Conservation (phyloP, 1,284 basidiomycete species). For the Puccinia coronata region DNA sequence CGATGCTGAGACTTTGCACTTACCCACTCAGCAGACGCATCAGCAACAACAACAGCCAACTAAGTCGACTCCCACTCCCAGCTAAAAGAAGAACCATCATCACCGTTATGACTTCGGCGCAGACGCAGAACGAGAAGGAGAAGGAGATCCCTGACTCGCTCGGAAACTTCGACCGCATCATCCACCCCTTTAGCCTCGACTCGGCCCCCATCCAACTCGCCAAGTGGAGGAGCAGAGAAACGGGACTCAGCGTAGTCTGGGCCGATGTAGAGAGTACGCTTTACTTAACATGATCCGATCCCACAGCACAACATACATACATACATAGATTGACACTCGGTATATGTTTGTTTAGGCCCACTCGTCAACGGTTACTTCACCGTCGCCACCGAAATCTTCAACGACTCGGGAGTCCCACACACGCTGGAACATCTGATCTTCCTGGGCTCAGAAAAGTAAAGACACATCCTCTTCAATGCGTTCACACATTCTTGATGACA, state of each 20-base stretch:
- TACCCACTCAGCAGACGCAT: no score
- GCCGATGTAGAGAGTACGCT: constrained; percentile 58
- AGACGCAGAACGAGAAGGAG: no score
- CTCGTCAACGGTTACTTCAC: constrained; percentile 88
- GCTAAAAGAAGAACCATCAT: no score
- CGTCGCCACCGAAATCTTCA: constrained; percentile 67
- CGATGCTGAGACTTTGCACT: no score
- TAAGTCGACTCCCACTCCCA: no score
- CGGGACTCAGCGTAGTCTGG: constrained; percentile 69
- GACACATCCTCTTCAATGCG: constrained; percentile 53
- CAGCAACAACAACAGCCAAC: no score
- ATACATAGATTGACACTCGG: no score
- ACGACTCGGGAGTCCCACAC: constrained; percentile 89
- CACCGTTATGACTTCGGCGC: no score
- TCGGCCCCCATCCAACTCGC: constrained; percentile 72
- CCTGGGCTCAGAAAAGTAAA: constrained; percentile 82
- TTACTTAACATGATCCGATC: background rate
- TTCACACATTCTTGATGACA: no score
- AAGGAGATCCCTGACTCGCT: constrained; percentile 45
- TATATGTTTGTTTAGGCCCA: no score
- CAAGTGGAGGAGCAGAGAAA: constrained; percentile 78
- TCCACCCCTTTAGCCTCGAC: constrained; percentile 70
- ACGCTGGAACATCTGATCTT: constrained; percentile 92
- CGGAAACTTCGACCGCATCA: constrained; percentile 78
- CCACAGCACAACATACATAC: no score